Evolutionary conservation across 805 yeast genomes (phyloP).

Genomic region (Sporopachydermia quercuum): DNA sequence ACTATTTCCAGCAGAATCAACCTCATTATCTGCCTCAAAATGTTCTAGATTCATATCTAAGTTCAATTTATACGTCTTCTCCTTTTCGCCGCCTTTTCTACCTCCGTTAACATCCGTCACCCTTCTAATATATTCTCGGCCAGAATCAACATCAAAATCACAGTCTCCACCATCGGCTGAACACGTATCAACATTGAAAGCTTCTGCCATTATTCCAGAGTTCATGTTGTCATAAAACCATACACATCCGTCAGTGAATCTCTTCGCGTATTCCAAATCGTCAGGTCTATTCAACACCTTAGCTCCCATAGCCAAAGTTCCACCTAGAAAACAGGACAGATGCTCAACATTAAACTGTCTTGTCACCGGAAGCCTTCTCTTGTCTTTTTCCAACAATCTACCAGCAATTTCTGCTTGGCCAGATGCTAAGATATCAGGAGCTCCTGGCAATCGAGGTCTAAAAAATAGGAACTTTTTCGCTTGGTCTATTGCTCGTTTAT

Average conservation of each 20-base stretch:
- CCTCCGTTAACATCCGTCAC: constrained; percentile 6
- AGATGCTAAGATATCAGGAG: constrained; percentile 21
- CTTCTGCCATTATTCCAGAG: constrained; percentile 31
- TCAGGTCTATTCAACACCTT: constrained; percentile 22
- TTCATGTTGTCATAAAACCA: constrained; percentile 23
- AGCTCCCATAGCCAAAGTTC: constrained; percentile 35
- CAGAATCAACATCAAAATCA: constrained; percentile 10
- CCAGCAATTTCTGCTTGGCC: constrained; percentile 13
- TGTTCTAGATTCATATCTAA: too few species aligned
- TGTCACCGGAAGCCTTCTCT: constrained; percentile 9
- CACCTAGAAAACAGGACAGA: constrained; percentile 37
- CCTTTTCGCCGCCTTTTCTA: neutral
- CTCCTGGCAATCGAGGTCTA: constrained; percentile 28
- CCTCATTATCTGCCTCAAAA: neutral
- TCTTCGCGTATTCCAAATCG: constrained; percentile 26
- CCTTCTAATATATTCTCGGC: constrained; percentile 4
- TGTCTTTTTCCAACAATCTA: constrained; percentile 10
- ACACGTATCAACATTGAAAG: constrained; percentile 17
- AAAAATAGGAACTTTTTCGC: constrained; percentile 28
- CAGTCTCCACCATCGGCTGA: constrained; percentile 12
- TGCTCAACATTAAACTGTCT: constrained; percentile 29
- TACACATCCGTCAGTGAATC: constrained; percentile 34
- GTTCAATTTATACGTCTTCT: neutral
- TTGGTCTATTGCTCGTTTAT: constrained; percentile 20
- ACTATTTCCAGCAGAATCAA: too few species aligned